Conservation (phyloP, 108 stramenopile genomes). For the Asterionellopsis glacialis region DNA sequence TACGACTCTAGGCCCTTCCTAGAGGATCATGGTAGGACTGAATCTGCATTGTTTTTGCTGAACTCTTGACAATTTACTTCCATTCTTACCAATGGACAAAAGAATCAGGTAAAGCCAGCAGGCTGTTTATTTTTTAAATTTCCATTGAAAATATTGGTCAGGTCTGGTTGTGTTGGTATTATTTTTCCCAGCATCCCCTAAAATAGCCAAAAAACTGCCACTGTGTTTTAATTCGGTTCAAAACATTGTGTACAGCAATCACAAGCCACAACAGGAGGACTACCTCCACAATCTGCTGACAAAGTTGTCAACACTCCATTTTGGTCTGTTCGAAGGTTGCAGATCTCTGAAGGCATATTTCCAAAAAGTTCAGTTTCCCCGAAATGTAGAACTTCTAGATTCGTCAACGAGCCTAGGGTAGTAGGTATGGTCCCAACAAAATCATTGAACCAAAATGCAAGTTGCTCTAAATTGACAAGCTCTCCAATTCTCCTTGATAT, state of each 20-base stretch:
- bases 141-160: too few relatives aligned
- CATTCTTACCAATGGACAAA: too few relatives aligned
- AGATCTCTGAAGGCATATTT: neutral
- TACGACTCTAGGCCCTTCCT: too few relatives aligned
- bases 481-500: conserved; percentile 5
- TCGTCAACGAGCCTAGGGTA: conserved; percentile 17
- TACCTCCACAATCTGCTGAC: conserved; percentile 2
- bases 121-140: too few relatives aligned
- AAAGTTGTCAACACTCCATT: neutral
- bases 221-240: neutral
- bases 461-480: neutral
- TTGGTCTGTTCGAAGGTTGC: neutral
- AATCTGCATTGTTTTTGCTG: too few relatives aligned
- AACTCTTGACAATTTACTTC: too few relatives aligned
- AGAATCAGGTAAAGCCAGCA: too few relatives aligned
- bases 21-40: too few relatives aligned
- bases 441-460: conserved; percentile 2
- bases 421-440: conserved; percentile 13
- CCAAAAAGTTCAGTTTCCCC: neutral
- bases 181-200: too few relatives aligned
- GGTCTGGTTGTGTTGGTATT: too few relatives aligned
- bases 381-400: conserved; percentile 10
- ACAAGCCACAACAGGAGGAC: neutral
- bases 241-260: neutral
- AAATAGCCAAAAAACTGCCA: too few relatives aligned